phyloP scores from a whole-genome alignment of 176 grass and related monocot species.

The Rhynchospora tenuis region DNA sequence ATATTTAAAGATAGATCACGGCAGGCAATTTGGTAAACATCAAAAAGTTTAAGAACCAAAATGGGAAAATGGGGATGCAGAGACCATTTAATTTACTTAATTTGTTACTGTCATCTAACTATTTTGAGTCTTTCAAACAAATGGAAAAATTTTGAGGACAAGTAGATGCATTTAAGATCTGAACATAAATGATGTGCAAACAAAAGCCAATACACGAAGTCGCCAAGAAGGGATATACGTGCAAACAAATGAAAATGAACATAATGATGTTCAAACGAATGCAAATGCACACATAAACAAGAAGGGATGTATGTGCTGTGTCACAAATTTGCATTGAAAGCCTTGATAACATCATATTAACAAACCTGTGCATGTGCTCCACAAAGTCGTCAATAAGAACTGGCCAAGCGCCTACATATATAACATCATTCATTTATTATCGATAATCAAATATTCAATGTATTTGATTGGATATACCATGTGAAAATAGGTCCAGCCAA shows the following conservation, averaged over 20 bases:
- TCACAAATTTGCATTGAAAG: background rate
- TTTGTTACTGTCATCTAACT: background rate
- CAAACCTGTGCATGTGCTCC: constrained; percentile 91
- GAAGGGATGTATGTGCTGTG: background rate
- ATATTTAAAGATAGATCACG: background rate
- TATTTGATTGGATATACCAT: constrained; percentile 4
- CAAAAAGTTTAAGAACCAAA: background rate
- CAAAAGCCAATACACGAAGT: too few relatives aligned
- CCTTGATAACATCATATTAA: constrained; percentile 1
- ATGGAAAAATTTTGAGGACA: background rate
- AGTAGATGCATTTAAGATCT: background rate
- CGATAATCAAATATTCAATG: background rate
- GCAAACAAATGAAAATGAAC: too few relatives aligned
- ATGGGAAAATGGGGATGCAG: background rate
- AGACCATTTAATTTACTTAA: background rate
- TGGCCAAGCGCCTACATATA: constrained; percentile 89
- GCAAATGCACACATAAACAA: background rate
- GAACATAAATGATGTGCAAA: background rate
- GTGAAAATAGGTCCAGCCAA: background rate
- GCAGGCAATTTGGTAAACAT: too few relatives aligned
- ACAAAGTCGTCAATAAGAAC: constrained; percentile 98
- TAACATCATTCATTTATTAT: background rate
- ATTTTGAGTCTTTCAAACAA: background rate
- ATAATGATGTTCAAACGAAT: too few relatives aligned
- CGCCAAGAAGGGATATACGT: too few relatives aligned